These are phyloP conservation scores for Microdochium paspali DNA, from an alignment of 2,329 filamentous ascomycete genomes.

Conservation along the genomic window DNA sequence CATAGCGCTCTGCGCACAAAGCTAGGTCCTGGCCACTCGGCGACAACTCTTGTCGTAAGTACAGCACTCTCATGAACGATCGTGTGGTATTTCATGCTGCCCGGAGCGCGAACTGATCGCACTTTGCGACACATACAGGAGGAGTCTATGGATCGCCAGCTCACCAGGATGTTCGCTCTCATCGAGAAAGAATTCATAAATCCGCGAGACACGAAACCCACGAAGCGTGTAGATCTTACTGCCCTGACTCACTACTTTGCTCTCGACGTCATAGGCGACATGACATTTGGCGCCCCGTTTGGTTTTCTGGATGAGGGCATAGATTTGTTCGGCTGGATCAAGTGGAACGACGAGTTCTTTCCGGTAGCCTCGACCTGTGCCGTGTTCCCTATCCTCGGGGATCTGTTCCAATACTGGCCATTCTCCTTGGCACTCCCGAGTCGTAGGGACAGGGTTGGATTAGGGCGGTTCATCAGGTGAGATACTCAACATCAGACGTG, in stretches of 20 bases:
- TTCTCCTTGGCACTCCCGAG: slow-evolving; percentile 22
- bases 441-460: slow-evolving; percentile 25
- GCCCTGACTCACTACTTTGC: slow-evolving; percentile 29
- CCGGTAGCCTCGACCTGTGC: slow-evolving; percentile 26
- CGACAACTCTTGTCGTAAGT: slow-evolving; percentile 5
- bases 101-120: slow-evolving; percentile 11
- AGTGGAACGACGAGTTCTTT: slow-evolving; percentile 30
- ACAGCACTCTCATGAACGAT: neutral
- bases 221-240: slow-evolving; percentile 1
- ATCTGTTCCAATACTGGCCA: slow-evolving; percentile 25
- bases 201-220: neutral
- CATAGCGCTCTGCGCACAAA: slow-evolving; percentile 5
- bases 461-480: slow-evolving; percentile 28
- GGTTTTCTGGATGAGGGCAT: slow-evolving; percentile 38
- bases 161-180: slow-evolving; percentile 15
- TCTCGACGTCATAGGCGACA: slow-evolving; percentile 41
- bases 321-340: slow-evolving; percentile 35
- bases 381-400: slow-evolving; percentile 25
- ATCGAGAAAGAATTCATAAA: slow-evolving; percentile 6
- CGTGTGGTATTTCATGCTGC: neutral
- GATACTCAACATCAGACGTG: too few species aligned
- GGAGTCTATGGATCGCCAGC: slow-evolving; percentile 15
- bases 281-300: slow-evolving; percentile 42
- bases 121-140: slow-evolving; percentile 12
- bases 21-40: slow-evolving; percentile 6